Evolutionary conservation across 192 early-diverging fungal genomes (phyloP).

Genomic region (Dissophora globulifera): DNA sequence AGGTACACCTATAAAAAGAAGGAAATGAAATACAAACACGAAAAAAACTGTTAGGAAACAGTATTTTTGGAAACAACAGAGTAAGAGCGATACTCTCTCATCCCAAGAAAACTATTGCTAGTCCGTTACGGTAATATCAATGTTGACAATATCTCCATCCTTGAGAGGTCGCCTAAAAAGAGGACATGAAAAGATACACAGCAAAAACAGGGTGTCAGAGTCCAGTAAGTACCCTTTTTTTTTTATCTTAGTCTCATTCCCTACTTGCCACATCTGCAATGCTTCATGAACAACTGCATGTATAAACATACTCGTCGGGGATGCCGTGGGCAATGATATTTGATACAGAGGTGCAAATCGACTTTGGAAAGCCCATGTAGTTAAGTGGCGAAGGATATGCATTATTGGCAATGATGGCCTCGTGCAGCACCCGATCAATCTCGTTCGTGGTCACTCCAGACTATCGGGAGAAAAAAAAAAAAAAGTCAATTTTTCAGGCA

Average conservation of each 20-base stretch:
- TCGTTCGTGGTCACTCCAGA: slow-evolving; percentile 89
- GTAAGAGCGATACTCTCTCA: slow-evolving; percentile 55
- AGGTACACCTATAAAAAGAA: slow-evolving; percentile 75
- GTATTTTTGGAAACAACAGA: slow-evolving; percentile 65
- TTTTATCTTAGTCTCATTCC: too few species aligned
- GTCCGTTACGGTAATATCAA: slow-evolving; percentile 85
- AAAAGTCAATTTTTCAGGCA: too few species aligned
- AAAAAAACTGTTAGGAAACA: not conserved
- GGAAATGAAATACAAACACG: slow-evolving; percentile 39
- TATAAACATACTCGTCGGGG: slow-evolving; percentile 70
- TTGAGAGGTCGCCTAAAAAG: slow-evolving; percentile 82
- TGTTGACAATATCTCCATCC: slow-evolving; percentile 97
- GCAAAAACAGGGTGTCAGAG: not conserved
- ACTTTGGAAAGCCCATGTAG: slow-evolving; percentile 97
- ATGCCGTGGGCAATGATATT: slow-evolving; percentile 97
- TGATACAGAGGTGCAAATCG: slow-evolving; percentile 80
- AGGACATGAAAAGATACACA: slow-evolving; percentile 10
- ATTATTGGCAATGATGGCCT: slow-evolving; percentile 88
- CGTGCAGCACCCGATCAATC: slow-evolving; percentile 94
- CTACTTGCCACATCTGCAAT: too few species aligned
- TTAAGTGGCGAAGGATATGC: slow-evolving; percentile 97
- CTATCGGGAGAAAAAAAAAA: too few species aligned
- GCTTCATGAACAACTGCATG: too few species aligned
- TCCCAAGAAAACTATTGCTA: too few species aligned
- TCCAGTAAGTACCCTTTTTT: not conserved